These are phyloP conservation scores for Mortierella sp. DNA, from an alignment of 371 early-diverging fungal species.

Conservation along the genomic window DNA sequence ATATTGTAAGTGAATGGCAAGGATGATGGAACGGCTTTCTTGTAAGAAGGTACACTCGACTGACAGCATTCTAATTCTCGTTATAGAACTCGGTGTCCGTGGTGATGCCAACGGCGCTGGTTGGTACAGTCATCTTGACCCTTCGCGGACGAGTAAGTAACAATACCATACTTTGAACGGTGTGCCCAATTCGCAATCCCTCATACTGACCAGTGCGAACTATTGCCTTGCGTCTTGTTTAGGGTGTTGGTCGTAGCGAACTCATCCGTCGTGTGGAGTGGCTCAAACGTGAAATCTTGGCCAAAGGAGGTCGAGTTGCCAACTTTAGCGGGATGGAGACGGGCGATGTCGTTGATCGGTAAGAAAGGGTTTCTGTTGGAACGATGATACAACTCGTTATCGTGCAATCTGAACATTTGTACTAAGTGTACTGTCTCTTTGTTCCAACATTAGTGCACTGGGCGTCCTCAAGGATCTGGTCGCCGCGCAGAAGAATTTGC, in stretches of 20 bases:
- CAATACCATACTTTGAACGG: neutral
- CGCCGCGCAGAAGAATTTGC: constrained; percentile 78
- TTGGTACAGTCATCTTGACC: constrained; percentile 85
- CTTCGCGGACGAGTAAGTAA: constrained; percentile 78
- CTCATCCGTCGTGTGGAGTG: constrained; percentile 84
- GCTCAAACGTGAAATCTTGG: constrained; percentile 74
- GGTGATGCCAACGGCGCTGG: constrained; percentile 88
- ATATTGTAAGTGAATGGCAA: constrained; percentile 62
- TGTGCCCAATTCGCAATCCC: neutral
- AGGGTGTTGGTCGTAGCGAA: constrained; percentile 85
- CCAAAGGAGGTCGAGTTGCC: constrained; percentile 85
- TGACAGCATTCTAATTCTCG: constrained; percentile 44
- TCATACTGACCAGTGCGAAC: neutral
- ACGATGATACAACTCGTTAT: neutral
- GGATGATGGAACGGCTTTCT: neutral
- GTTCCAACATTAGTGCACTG: constrained; percentile 59
- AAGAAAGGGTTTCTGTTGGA: constrained; percentile 9
- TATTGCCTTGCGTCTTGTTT: neutral
- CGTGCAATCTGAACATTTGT: neutral
- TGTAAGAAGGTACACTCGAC: neutral
- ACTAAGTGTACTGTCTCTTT: neutral
- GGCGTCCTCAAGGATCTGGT: constrained; percentile 81
- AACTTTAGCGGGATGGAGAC: constrained; percentile 82
- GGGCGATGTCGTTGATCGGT: constrained; percentile 72
- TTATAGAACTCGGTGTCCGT: constrained; percentile 71